Evolutionary conservation across 2,329 filamentous ascomycete species (phyloP), one percentile per base, ranked within the genome.

Genomic region (Alternaria triticina): DNA sequence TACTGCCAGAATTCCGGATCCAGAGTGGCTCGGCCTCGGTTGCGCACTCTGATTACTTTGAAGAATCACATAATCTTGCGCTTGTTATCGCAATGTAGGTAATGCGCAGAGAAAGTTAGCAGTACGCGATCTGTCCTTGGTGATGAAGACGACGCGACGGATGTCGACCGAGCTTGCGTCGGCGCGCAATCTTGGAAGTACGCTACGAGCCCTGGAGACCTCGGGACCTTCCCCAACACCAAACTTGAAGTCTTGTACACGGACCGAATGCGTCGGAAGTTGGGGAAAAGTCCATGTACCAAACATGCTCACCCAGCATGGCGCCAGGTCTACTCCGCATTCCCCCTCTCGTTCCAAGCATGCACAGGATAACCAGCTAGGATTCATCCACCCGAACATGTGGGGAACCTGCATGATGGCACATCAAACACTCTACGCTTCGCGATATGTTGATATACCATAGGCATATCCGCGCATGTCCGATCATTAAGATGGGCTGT

Each of bases 351-450:
- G 47, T 11, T 17, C 7, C 5, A 28, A 3, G 33, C 10, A 47
- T 27, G 25, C 23, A 5, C n/a, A 54, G 22, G 25, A 9, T 40
- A 40, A 1, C 36, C 2, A 40, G 36, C 0, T 52, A 50, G 61
- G 50, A 23, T 54, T 59, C 40, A 61, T 60, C 36, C 20, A 28
- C 11, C 55, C 57, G 47, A 67, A 20, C 23, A 65, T 69, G 67
- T 67, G 67, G 67, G 67, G 62, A 51, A 49, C 51, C 28, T 56
- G 54, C 51, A 59, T 59, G 20, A 27, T 54, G n/a, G 4, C 3
- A 54, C 49, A 13, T 57, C 52, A 44, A 54, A 49, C 57, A 56
- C 43, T 15, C 13, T 23, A 47, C 44, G 40, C 11, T 45, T 61
- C 17, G 20, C 33, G 13, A 54, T 43, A 13, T 45, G 17, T 55